Evolutionary conservation across 2,329 filamentous ascomycete genomes (phyloP).

Genomic region (Sporothrix curviconia): DNA sequence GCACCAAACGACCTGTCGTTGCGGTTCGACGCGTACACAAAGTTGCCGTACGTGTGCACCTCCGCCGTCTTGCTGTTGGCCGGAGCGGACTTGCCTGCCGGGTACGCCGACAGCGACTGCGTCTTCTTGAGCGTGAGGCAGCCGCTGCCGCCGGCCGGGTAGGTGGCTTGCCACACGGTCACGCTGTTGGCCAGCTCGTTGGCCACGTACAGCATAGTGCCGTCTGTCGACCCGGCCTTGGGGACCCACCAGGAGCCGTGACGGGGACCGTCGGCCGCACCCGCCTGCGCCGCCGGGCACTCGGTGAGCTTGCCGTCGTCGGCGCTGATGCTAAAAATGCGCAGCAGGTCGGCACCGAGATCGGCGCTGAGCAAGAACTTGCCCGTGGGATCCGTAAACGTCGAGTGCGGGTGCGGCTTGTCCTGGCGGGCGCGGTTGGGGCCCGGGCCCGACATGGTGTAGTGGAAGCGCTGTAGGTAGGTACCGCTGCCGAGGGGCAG

Average conservation of each 20-base stretch:
- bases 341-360: slow-evolving; percentile 48
- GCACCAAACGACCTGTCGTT: slow-evolving; percentile 51
- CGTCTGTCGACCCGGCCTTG: slow-evolving; percentile 22
- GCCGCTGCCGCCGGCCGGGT: slow-evolving; percentile 30
- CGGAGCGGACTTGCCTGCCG: slow-evolving; percentile 35
- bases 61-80: slow-evolving; percentile 47
- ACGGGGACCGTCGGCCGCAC: slow-evolving; percentile 44
- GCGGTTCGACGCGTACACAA: slow-evolving; percentile 56
- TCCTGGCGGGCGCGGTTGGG: slow-evolving; percentile 45
- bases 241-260: slow-evolving; percentile 46
- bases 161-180: slow-evolving; percentile 42
- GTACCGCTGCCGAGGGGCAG: slow-evolving; percentile 29
- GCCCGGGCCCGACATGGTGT: slow-evolving; percentile 36
- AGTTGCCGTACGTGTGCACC: slow-evolving; percentile 46
- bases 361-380: slow-evolving; percentile 45
- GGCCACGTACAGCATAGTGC: slow-evolving; percentile 27
- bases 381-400: slow-evolving; percentile 42
- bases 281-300: slow-evolving; percentile 36
- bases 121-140: slow-evolving; percentile 42
- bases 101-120: slow-evolving; percentile 42
- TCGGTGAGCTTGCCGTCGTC: slow-evolving; percentile 38
- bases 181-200: slow-evolving; percentile 45
- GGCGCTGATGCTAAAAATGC: slow-evolving; percentile 45
- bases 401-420: slow-evolving; percentile 48
- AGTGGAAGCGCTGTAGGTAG: slow-evolving; percentile 33